Base-by-base conservation (phyloP, 2,329 filamentous ascomycete species). In the Tolypocladium amazonense region DNA sequence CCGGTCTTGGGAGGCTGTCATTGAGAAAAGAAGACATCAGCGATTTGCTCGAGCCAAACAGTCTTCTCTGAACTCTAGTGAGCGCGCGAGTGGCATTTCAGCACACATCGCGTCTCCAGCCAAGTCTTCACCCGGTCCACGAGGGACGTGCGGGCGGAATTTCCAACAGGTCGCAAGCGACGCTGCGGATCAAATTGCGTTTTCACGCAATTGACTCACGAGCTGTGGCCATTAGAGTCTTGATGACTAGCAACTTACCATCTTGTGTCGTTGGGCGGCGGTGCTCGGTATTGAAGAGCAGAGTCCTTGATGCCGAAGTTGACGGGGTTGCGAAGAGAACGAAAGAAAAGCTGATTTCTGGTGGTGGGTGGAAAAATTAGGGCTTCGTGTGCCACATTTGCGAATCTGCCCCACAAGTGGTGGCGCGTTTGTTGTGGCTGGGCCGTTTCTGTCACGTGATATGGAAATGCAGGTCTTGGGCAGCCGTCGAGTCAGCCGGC, bases 1-100 rank as follows among this genome's bases (percentile, higher is more conserved):
- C 92, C 92, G 75, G 83, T 77, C 84, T 97, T 99, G 77, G 93
- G 90, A 89, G 94, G 91, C 94, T 97, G 84, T 97, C 92, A 97
- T 97, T 94, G 93, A 97, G 93, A 91, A 95, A 92, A 94, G 89
- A 96, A 91, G 88, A 90, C 82, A 91, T 96, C 89, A 97, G 92
- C 88, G 80, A 84, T 82, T 86, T 85, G 87, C 84, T 88, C 88
- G 82, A 83, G 87, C 86, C 79, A 79, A 80, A 80, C 81, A 82
- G 83, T 89, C 88, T 91, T 89, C 87, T 88, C 86, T 88, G 80
- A 89, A 88, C 91, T 96, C 91, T 95, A 95, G 81, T 88, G 90
- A 94, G 88, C 83, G 67, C 67, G 79, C 77, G 73, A 67, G 72
- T 73, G 76, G 76, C 81, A 80, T 62, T 84, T 79, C 79, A 79